Evolutionary conservation across 2,329 filamentous ascomycete species (phyloP), one percentile per base, ranked within the genome.

Genomic region (Rhinocladiella similis): DNA sequence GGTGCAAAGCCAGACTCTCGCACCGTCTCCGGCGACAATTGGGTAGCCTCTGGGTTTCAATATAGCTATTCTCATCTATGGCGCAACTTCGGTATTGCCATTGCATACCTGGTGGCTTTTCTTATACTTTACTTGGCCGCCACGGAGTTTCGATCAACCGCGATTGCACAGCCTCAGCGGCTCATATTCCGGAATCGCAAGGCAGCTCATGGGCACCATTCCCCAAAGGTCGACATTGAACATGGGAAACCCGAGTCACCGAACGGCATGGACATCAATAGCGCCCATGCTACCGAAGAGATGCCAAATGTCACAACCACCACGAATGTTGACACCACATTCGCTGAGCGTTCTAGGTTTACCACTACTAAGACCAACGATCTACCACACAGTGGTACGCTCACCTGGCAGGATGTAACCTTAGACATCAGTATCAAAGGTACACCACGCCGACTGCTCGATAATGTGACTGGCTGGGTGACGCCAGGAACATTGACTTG

Each of bases 81-180:
- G 88, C 68, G 74, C 16, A 89, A 91, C 70, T 75, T 90, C 54
- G 88, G 87, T 47, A 87, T 91, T 57, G 73, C 90, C 56, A 73
- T 88, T 47, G 86, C 71, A 6, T 88, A 89, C 67, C 80, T 82
- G 65, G 3, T 83, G 16, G 81, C 85, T 67, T 89, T 90, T 72
- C 81, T 86, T 72, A 56, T 71, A 2, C 63, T 86, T 1, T 89
- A 91, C 71, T 80, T 90, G 49, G 45, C 82, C 14, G 82, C 83
- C 0, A 80, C 81, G 0, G 87, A 91, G 66, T 62, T 87, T 63
- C 88, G 88, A 69, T 85, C 86, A 0, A 76, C 81, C 1, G 83
- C 81, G 0, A 74, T 76, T 1, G 87, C 83, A 50, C 85, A 81
- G 1, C 87, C 85, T 0, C 88, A 91, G 66, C 81, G 85, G 1